Evolutionary conservation across 257 asterid genomes (phyloP).

Genomic region (Ilex aquifolium): DNA sequence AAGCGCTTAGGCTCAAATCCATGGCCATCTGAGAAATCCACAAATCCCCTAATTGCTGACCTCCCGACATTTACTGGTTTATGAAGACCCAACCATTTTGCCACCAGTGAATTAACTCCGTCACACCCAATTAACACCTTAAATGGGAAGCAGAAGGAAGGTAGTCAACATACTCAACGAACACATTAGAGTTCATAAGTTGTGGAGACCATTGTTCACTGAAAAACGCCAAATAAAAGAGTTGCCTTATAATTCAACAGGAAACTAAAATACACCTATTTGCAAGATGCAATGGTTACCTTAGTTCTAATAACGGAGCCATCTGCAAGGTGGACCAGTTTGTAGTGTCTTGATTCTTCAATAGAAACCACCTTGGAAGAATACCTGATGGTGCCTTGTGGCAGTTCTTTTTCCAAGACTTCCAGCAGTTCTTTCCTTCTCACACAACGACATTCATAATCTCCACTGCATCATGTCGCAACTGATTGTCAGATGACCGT

Average conservation of each 20-base stretch:
- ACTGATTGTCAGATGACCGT: no score
- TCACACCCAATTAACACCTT: slow-evolving; percentile 85
- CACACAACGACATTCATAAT: slow-evolving; percentile 40
- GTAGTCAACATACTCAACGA: background rate
- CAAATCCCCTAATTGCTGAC: slow-evolving; percentile 68
- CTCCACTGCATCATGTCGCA: slow-evolving; percentile 18
- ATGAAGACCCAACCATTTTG: slow-evolving; percentile 64
- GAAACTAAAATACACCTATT: no score
- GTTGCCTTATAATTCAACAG: no score
- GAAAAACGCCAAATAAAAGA: no score
- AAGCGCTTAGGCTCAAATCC: slow-evolving; percentile 44
- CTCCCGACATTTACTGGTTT: slow-evolving; percentile 42
- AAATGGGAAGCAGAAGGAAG: background rate
- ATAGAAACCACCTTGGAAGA: slow-evolving; percentile 67
- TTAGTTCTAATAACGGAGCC: slow-evolving; percentile 53
- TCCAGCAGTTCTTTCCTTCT: slow-evolving; percentile 34
- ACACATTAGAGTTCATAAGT: no score
- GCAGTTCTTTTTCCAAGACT: slow-evolving; percentile 54
- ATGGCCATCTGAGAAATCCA: slow-evolving; percentile 51
- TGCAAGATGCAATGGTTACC: slow-evolving; percentile 21
- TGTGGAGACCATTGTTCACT: no score
- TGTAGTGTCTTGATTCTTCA: slow-evolving; percentile 53
- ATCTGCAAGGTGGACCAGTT: slow-evolving; percentile 69
- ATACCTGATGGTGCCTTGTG: slow-evolving; percentile 51
- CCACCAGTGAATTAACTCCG: slow-evolving; percentile 73